Percentiles rank a stretch among this genome's conserved stretches.
phyloP scores from a whole-genome alignment of 129 eudicot species.

The Deinandra increscens region DNA sequence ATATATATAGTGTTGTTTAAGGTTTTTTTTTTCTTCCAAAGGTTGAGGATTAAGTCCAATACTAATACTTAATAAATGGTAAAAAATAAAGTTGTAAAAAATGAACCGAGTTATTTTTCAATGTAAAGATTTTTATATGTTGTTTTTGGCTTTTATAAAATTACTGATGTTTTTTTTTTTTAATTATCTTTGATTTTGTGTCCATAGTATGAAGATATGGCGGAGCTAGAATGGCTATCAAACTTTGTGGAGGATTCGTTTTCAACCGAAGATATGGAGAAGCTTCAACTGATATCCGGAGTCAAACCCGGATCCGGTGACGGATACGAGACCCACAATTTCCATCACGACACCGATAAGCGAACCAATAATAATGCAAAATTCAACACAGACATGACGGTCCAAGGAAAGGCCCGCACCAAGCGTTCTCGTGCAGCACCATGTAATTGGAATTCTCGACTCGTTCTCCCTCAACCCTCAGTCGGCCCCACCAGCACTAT shows the following conservation, averaged over 20 bases:
- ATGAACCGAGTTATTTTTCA: not conserved
- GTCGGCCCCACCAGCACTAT: not conserved
- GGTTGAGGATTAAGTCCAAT: too few relatives aligned
- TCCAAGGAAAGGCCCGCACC: constrained; percentile 88
- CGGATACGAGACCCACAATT: constrained; percentile 22
- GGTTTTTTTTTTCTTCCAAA: too few relatives aligned
- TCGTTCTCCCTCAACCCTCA: constrained; percentile 36
- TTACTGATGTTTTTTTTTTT: not conserved
- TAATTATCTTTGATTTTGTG: not conserved
- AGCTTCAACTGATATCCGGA: constrained; percentile 58
- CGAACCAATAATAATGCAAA: constrained; percentile 25
- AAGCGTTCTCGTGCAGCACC: constrained; percentile 88
- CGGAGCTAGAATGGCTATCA: constrained; percentile 89
- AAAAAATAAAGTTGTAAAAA: too few relatives aligned
- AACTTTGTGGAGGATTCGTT: constrained; percentile 82
- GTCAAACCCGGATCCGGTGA: constrained; percentile 38
- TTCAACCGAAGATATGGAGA: constrained; percentile 68
- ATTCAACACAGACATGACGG: constrained; percentile 45
- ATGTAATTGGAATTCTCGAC: constrained; percentile 68
- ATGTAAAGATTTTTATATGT: not conserved
- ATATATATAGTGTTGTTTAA: too few relatives aligned
- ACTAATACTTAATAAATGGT: too few relatives aligned
- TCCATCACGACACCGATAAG: constrained; percentile 30
- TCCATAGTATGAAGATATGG: constrained; percentile 74
- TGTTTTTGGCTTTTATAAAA: not conserved